Conservation (phyloP, 2,329 filamentous ascomycete genomes). For the Phaeoacremonium minimum region DNA sequence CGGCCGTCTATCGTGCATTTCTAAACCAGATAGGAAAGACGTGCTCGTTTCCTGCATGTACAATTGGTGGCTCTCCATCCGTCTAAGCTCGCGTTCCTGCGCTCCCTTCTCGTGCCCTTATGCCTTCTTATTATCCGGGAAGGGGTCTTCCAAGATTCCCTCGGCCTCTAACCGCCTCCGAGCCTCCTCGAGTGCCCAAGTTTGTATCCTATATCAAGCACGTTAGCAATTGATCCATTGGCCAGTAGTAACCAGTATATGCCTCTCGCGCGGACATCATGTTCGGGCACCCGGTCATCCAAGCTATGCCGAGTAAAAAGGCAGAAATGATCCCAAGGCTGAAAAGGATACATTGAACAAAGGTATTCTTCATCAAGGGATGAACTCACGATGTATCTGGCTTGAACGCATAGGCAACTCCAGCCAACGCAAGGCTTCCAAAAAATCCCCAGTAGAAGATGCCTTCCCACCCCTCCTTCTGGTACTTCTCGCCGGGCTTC, state of each 20-base stretch:
- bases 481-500: conserved; percentile 90
- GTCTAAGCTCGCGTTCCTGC: not conserved
- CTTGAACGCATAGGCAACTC: conserved; percentile 89
- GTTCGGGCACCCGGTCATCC: too few species aligned
- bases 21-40: not conserved
- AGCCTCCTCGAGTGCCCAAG: conserved; percentile 97
- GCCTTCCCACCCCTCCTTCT: conserved; percentile 95
- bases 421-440: conserved; percentile 68
- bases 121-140: too few species aligned
- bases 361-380: not conserved
- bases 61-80: not conserved
- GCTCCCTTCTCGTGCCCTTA: conserved; percentile 12
- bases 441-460: conserved; percentile 82
- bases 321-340: conserved; percentile 1
- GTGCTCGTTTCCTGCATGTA: not conserved
- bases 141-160: conserved; percentile 80
- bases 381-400: conserved; percentile 92
- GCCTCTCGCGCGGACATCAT: too few species aligned
- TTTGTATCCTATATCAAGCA: conserved; percentile 74
- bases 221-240: conserved; percentile 1
- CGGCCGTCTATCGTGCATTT: not conserved
- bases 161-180: conserved; percentile 91
- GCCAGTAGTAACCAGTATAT: conserved; percentile 18
- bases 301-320: too few species aligned
- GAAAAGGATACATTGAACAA: too few species aligned